These are phyloP conservation scores for Echinosophora koreensis DNA, from an alignment of 306 rosid genomes.

Conservation along the genomic window DNA sequence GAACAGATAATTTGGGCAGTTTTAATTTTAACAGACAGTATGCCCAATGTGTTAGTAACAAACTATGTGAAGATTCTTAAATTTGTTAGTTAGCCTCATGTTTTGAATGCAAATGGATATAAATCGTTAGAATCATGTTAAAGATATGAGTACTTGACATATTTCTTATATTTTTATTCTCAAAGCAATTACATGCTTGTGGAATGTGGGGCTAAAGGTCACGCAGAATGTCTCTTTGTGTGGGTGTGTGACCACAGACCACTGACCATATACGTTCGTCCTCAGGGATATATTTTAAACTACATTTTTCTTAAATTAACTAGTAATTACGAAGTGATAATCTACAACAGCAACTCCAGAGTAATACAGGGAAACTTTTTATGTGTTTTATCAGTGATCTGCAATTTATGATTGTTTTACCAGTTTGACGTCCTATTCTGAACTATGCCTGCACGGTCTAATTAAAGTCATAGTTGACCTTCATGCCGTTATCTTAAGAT, in stretches of 20 bases:
- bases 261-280: slow-evolving; percentile 3
- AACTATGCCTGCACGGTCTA: not conserved
- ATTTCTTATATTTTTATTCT: not conserved
- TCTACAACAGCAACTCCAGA: not conserved
- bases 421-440: not conserved
- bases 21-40: slow-evolving; percentile 34
- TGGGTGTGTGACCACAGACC: not conserved
- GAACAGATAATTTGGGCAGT: slow-evolving; percentile 31
- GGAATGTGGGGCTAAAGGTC: slow-evolving; percentile 43
- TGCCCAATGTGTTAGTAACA: slow-evolving; percentile 33
- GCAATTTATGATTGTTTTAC: slow-evolving; percentile 21
- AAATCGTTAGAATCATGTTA: slow-evolving; percentile 47
- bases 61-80: slow-evolving; percentile 18
- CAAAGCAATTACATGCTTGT: slow-evolving; percentile 13
- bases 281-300: slow-evolving; percentile 16
- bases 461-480: not conserved
- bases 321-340: not conserved
- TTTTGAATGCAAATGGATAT: slow-evolving; percentile 40
- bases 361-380: not conserved
- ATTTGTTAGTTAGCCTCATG: slow-evolving; percentile 48
- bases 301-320: slow-evolving; percentile 19
- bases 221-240: slow-evolving; percentile 29
- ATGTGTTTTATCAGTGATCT: not conserved
- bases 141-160: slow-evolving; percentile 44
- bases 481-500: not conserved